These are phyloP conservation scores for Carex parvula DNA, from an alignment of 176 grass and related monocot genomes.

Conservation along the genomic window DNA sequence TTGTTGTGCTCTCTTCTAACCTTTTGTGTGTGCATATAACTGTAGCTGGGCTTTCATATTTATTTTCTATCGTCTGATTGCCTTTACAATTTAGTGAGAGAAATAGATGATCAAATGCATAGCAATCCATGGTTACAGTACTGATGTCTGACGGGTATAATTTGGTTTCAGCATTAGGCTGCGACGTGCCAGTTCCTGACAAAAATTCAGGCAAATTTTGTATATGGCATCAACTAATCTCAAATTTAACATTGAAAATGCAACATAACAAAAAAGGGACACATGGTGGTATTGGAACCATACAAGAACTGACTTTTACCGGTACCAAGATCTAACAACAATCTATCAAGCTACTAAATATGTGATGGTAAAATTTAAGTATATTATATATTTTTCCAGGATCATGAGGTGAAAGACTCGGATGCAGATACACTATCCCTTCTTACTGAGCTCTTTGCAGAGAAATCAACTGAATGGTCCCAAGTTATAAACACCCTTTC, in stretches of 20 bases:
- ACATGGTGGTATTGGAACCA: background rate
- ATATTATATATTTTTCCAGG: conserved; percentile 39
- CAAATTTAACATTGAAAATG: background rate
- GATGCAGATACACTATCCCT: conserved; percentile 55
- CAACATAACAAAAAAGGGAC: background rate
- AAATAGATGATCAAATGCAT: conserved; percentile 8
- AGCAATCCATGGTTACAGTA: background rate
- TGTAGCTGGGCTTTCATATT: background rate
- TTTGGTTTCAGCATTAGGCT: background rate
- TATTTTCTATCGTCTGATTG: conserved; percentile 4
- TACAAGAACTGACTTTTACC: background rate
- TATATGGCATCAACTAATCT: background rate
- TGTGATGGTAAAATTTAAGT: background rate
- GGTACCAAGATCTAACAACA: background rate
- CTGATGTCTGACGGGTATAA: background rate
- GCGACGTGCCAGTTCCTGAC: background rate
- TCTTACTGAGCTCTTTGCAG: conserved; percentile 53
- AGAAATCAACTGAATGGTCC: conserved; percentile 71
- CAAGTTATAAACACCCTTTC: conserved; percentile 58
- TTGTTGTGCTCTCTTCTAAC: background rate
- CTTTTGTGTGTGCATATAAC: conserved; percentile 2
- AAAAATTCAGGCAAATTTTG: background rate
- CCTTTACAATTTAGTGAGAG: background rate
- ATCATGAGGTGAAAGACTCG: conserved; percentile 48
- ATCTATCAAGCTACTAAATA: background rate